phyloP scores from a whole-genome alignment of 768 basidiomycete genomes.

The Leccinum fibrillosum region DNA sequence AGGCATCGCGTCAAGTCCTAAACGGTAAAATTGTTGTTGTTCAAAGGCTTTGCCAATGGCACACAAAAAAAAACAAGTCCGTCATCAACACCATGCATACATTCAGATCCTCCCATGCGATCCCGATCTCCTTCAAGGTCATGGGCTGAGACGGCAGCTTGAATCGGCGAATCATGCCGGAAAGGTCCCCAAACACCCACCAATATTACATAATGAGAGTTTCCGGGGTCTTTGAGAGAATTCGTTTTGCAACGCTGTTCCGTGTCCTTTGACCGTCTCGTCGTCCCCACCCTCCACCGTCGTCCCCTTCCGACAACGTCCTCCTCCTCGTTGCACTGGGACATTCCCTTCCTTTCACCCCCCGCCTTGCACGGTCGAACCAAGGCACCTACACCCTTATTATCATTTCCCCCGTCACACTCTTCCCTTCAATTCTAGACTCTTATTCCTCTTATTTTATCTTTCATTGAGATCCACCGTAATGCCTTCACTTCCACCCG shows the following conservation, averaged over 20 bases:
- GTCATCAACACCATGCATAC: not conserved
- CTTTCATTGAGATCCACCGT: conserved; percentile 20
- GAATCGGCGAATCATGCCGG: conserved; percentile 3
- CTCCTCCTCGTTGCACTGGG: conserved; percentile 27
- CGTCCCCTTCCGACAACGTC: conserved; percentile 18
- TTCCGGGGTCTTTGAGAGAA: conserved; percentile 34
- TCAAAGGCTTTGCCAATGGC: no score
- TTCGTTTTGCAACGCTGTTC: conserved; percentile 33
- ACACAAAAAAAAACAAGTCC: no score
- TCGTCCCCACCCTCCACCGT: conserved; percentile 27
- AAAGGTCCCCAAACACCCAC: conserved; percentile 8
- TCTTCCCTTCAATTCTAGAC: conserved; percentile 25
- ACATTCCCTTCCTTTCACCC: conserved; percentile 20
- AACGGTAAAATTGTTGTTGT: no score
- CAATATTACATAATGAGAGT: conserved; percentile 25
- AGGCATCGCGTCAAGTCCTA: not conserved
- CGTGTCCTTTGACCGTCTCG: conserved; percentile 30
- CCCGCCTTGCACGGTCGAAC: conserved; percentile 23
- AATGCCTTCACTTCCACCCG: conserved; percentile 37
- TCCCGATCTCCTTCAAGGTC: not conserved
- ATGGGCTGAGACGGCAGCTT: not conserved
- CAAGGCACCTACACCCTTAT: conserved; percentile 7
- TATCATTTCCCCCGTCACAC: conserved; percentile 16
- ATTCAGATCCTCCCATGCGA: conserved; percentile 3
- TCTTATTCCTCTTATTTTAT: conserved; percentile 18